phyloP scores from a whole-genome alignment of 352 stramenopile genomes.

The Globisporangium camurandrum region DNA sequence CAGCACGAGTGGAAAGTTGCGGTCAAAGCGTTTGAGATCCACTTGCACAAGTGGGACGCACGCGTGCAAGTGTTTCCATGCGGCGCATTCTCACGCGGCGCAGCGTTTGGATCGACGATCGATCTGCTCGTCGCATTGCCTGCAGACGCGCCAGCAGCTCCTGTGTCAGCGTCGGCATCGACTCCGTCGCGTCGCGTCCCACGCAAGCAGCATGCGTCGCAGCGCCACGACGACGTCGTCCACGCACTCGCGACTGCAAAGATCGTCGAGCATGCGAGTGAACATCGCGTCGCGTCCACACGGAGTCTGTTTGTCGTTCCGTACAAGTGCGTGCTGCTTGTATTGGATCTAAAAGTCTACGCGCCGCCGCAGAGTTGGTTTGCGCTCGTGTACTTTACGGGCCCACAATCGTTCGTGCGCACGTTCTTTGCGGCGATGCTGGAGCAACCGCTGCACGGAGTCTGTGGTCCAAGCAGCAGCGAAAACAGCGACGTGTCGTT shows the following conservation, averaged over 20 bases:
- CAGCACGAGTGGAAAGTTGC: constrained; percentile 59
- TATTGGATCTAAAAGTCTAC: constrained; percentile 72
- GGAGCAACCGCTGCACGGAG: constrained; percentile 30
- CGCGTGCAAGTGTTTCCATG: constrained; percentile 56
- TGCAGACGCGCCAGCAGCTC: no score
- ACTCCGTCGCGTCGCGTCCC: background rate
- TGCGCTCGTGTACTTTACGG: constrained; percentile 70
- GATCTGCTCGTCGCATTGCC: constrained; percentile 52
- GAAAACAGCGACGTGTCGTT: constrained; percentile 24
- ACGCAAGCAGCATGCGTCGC: background rate
- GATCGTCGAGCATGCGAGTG: constrained; percentile 21
- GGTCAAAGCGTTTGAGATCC: constrained; percentile 51
- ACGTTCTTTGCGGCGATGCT: constrained; percentile 39
- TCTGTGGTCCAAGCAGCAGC: constrained; percentile 21
- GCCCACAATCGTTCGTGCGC: constrained; percentile 43
- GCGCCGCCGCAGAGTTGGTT: constrained; percentile 51
- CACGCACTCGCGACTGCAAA: constrained; percentile 25
- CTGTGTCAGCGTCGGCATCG: no score
- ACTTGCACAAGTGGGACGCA: constrained; percentile 47
- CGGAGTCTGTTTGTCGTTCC: constrained; percentile 45
- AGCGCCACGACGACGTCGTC: constrained; percentile 27
- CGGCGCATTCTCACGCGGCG: constrained; percentile 61
- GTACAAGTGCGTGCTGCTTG: constrained; percentile 44
- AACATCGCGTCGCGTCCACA: constrained; percentile 25
- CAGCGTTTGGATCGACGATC: constrained; percentile 61